Evolutionary conservation across 768 basidiomycete species (phyloP).

Genomic region (Kwoniella mangroviensis): DNA sequence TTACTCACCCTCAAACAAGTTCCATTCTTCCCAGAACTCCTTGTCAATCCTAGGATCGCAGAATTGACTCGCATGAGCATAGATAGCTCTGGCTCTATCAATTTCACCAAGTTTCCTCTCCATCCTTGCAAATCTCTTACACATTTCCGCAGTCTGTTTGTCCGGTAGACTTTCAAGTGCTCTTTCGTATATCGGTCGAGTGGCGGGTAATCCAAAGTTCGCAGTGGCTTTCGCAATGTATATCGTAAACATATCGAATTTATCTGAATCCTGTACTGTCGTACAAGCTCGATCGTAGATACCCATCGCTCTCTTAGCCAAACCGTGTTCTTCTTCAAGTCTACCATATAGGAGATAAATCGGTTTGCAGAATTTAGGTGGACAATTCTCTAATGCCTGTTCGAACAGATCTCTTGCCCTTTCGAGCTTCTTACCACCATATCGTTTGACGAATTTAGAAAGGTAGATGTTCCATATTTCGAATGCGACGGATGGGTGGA

Average conservation of each 20-base stretch:
- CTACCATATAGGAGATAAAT: slow-evolving; percentile 95
- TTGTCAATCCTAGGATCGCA: slow-evolving; percentile 88
- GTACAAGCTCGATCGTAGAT: slow-evolving; percentile 92
- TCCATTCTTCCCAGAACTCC: slow-evolving; percentile 96
- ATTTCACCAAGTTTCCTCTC: slow-evolving; percentile 99
- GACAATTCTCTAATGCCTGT: slow-evolving; percentile 95
- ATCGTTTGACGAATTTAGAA: slow-evolving; percentile 94
- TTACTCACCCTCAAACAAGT: slow-evolving; percentile 77
- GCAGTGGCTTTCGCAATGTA: slow-evolving; percentile 97
- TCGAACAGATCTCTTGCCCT: slow-evolving; percentile 97
- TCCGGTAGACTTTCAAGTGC: slow-evolving; percentile 93
- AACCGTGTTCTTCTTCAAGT: slow-evolving; percentile 90
- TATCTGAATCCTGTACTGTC: slow-evolving; percentile 84
- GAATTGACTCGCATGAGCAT: slow-evolving; percentile 97
- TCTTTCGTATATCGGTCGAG: slow-evolving; percentile 92
- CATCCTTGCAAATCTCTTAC: slow-evolving; percentile 89
- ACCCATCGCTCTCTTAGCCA: slow-evolving; percentile 93
- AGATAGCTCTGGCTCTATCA: slow-evolving; percentile 93
- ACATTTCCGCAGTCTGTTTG: slow-evolving; percentile 95
- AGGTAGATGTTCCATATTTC: slow-evolving; percentile 99
- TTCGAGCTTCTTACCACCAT: slow-evolving; percentile 91
- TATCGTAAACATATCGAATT: slow-evolving; percentile 97
- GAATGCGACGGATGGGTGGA: slow-evolving; percentile 96
- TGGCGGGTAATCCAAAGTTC: slow-evolving; percentile 94
- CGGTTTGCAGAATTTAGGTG: slow-evolving; percentile 90